A percentile compares a stretch with the other conserved stretches of the same genome.
Evolutionary conservation across 345 rosid genomes (phyloP).

Genomic region (Punica granatum): DNA sequence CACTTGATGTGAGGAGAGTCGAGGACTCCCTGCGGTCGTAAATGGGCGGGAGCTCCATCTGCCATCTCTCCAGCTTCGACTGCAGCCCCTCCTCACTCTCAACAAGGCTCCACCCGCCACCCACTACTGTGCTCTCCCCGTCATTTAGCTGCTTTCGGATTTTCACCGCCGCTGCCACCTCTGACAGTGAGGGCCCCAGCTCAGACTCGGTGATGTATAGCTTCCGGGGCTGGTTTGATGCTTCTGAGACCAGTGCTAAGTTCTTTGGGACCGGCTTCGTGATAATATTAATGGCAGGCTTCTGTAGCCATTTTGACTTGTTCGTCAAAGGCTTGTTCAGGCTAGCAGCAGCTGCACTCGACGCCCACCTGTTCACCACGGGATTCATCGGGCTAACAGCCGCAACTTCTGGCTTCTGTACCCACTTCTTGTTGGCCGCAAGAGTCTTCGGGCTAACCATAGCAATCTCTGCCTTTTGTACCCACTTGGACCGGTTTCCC

Average conservation of each 20-base stretch:
- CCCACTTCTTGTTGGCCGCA: neutral
- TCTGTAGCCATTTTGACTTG: neutral
- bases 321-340: neutral
- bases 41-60: conserved; percentile 55
- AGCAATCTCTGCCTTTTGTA: no score
- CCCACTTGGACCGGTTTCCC: no score
- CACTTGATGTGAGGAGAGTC: conserved; percentile 14
- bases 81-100: conserved; percentile 64
- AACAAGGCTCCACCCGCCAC: conserved; percentile 33
- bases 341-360: neutral
- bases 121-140: conserved; percentile 26
- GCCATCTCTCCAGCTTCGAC: conserved; percentile 73
- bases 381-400: neutral
- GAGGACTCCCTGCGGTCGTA: conserved; percentile 38
- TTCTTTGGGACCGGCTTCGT: neutral
- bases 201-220: conserved; percentile 51
- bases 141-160: neutral
- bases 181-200: conserved; percentile 72
- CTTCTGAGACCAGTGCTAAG: neutral
- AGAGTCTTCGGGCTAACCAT: neutral
- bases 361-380: neutral
- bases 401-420: neutral
- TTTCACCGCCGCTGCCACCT: conserved; percentile 48
- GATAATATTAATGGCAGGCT: neutral
- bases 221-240: neutral